Base-by-base conservation (phyloP, 129 eudicot species). In the Escallonia herrerae region DNA sequence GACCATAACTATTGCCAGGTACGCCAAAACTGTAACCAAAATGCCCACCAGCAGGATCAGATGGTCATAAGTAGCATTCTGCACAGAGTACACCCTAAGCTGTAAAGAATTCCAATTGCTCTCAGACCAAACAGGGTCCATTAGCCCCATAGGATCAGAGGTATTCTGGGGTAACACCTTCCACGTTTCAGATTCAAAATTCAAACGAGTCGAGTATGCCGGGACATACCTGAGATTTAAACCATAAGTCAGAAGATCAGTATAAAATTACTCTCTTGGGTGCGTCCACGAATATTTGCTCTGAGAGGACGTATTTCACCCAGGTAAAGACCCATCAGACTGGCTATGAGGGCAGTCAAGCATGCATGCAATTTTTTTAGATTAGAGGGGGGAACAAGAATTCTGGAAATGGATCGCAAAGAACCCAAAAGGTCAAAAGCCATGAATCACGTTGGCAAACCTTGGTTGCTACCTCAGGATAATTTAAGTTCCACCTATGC, bases 71-170 rank as follows among this genome's bases (percentile, higher is more conserved):
- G 78, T 33, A 63, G 78, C 69, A 49, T 76, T 72, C 76, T 89
- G 93, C 58, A 79, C 77, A 0, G 89, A 73, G 74, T 83, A 93
- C 39, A 83, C 86, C 46, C 90, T 81, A 53, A 93, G 79, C 40
- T 72, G 68, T 58, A 93, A 83, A 7, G 70, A 60, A 64, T 80
- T 82, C 98, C 98, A 93, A 58, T 93, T 93, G 79, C 98, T 93
- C 64, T 93, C 98, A 4, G 96, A 74, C 98, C 98, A 93, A 37
- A 93, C 79, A 2, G 96, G 95, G 63, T 91, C 97, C 3, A 57
- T 77, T 13, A 43, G 61, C 50, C 79, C 90, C 91, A 83, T 83
- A 3, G 74, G 70, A 66, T 91, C 96, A 4, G 96, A 87, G 43
- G 85, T 42, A 73, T 85, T 85, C 6, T 41, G 60, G 43, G 97